Evolutionary conservation across 345 rosid species (phyloP).

Genomic region (Nephelium lappaceum): DNA sequence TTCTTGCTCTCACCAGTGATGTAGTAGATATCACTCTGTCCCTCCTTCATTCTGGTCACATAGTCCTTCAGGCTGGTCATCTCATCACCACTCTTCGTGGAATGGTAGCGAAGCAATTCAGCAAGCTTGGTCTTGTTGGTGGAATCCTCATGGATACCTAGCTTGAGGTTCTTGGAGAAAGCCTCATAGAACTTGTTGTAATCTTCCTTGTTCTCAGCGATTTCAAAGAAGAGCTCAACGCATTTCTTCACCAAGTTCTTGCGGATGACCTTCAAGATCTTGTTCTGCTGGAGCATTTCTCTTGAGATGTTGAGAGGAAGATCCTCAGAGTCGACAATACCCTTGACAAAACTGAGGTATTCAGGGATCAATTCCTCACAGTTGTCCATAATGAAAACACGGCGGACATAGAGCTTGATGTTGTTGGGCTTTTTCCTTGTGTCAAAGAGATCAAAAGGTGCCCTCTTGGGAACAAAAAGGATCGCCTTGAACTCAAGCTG

Average conservation of each 20-base stretch:
- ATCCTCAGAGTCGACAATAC: constrained; percentile 91
- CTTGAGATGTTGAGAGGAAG: constrained; percentile 91
- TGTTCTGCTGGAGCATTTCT: constrained; percentile 85
- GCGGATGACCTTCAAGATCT: constrained; percentile 87
- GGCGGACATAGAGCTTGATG: constrained; percentile 90
- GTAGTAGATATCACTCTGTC: constrained; percentile 76
- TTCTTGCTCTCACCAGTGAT: constrained; percentile 95
- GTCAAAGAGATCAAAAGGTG: constrained; percentile 92
- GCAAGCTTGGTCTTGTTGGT: constrained; percentile 78
- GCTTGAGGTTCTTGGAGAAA: constrained; percentile 88
- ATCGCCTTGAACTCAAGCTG: constrained; percentile 94
- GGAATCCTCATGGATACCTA: constrained; percentile 88
- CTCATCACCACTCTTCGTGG: constrained; percentile 92
- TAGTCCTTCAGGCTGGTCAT: constrained; percentile 88
- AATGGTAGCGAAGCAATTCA: constrained; percentile 81
- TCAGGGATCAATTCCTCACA: constrained; percentile 91
- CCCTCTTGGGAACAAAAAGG: constrained; percentile 88
- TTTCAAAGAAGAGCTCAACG: constrained; percentile 81
- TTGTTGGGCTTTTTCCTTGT: constrained; percentile 91
- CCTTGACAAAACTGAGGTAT: constrained; percentile 81
- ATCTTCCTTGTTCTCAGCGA: constrained; percentile 95
- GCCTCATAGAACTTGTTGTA: constrained; percentile 91
- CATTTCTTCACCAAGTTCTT: constrained; percentile 95
- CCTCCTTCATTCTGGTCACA: constrained; percentile 95
- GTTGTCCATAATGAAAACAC: constrained; percentile 95